A percentile compares a stretch with the other conserved stretches of the same genome.
These are phyloP conservation scores for Pleurotus djamor DNA, from an alignment of 768 basidiomycete genomes.

Conservation along the genomic window DNA sequence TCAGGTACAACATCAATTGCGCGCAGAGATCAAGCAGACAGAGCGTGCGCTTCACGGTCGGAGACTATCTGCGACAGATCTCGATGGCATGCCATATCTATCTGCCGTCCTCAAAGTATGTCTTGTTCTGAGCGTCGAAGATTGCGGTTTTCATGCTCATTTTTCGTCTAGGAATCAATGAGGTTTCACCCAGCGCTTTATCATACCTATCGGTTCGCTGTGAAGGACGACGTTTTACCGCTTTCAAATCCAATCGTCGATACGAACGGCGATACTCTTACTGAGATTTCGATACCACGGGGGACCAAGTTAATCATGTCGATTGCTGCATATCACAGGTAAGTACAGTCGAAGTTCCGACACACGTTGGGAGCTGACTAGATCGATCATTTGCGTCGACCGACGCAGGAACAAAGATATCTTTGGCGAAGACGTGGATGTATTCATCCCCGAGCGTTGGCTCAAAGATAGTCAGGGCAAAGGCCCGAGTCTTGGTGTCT, in stretches of 20 bases:
- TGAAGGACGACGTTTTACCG: slow-evolving; percentile 55
- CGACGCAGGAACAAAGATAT: slow-evolving; percentile 31
- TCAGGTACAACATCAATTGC: slow-evolving; percentile 56
- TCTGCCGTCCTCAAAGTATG: slow-evolving; percentile 46
- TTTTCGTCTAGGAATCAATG: slow-evolving; percentile 35
- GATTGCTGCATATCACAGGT: slow-evolving; percentile 56
- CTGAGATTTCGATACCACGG: slow-evolving; percentile 47
- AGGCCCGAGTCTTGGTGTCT: slow-evolving; percentile 41
- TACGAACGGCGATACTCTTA: slow-evolving; percentile 31
- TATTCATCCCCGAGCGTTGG: slow-evolving; percentile 52
- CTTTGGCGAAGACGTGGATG: slow-evolving; percentile 46
- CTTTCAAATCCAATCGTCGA: slow-evolving; percentile 50
- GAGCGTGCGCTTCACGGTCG: slow-evolving; percentile 30
- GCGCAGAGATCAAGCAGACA: slow-evolving; percentile 52
- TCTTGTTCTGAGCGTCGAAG: background rate
- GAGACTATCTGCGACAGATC: slow-evolving; percentile 43
- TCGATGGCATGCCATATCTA: slow-evolving; percentile 49
- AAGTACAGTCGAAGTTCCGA: background rate
- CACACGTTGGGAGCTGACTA: background rate
- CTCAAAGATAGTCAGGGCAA: slow-evolving; percentile 35
- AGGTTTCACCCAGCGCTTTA: slow-evolving; percentile 39
- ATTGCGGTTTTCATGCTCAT: background rate
- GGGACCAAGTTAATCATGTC: slow-evolving; percentile 49
- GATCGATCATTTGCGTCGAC: background rate
- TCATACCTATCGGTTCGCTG: slow-evolving; percentile 34